Base-by-base conservation (phyloP, 768 basidiomycete species). In the Cystofilobasidium ferigula region DNA sequence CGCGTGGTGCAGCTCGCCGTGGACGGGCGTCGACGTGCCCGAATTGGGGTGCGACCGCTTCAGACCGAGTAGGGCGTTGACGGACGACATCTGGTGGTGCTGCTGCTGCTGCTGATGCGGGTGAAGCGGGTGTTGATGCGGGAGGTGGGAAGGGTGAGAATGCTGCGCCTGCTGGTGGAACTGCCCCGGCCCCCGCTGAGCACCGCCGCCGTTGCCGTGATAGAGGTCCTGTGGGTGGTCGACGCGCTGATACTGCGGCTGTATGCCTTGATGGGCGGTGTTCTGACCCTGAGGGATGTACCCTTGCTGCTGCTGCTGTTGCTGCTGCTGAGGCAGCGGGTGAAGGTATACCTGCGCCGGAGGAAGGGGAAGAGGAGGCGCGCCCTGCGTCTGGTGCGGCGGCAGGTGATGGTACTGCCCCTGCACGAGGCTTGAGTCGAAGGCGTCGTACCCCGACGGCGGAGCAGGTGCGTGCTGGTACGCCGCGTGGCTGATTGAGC, bases 71-170 rank as follows among this genome's bases (percentile, higher is more conserved):
- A 67, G 56, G 1, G 64, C 35, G 47, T 53, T 51, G 13, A 28
- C 51, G 9, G 51, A 54, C 30, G 51, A 54, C 28, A 54, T 60
- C 65, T 24, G 65, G 43, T 20, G 38, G 34, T 26, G 26, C 22
- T 56, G 48, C 47, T 56, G 59, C 38, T 60, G 45, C 16, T 57
- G 63, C 38, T 57, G 62, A 6, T 62, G 61, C 36, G 40, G 62
- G 9, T 63, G 51, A 0, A n/a, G 6, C 1, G 9, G 57, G 24
- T 30, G 20, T 16, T 38, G 34, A 2, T 38, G 34, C 8, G n/a
- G n/a, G n/a, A n/a, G n/a, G 30, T 63, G 61, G 40, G 28, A 43
- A 16, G 35, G 45, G 35, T 54, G 56, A 24, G n/a, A 42, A 7
- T 64, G 38, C 18, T 35, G 24, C 32, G 34, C 26, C 57, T 38